Base-by-base conservation (phyloP, 2,329 filamentous ascomycete species). In the Cladorrhinum sp. region DNA sequence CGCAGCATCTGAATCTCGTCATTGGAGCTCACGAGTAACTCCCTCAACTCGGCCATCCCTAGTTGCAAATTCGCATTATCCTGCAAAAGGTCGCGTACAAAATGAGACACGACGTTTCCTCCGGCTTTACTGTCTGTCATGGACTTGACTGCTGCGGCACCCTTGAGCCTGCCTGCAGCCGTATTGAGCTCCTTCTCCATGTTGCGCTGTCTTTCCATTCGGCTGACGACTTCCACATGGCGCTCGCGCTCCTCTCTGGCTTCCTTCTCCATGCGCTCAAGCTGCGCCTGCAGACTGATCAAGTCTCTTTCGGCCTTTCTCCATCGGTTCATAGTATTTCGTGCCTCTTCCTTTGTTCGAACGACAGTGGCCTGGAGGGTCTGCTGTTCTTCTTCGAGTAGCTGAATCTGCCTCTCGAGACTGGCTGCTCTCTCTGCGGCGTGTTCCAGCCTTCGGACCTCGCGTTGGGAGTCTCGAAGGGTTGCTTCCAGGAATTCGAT, bases 21-120 rank as follows among this genome's bases (percentile, higher is more conserved):
- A 70, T 98, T 96, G 2, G 93, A 96, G 71, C 85, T 92, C 69
- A 92, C 84, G 22, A 99, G 81, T 86, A 99, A 88, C 72, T 96
- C 93, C 18, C 93, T 84, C 52, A 99, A 78, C 76, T 99, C 95
- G 56, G 93, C 85, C 62, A 98, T 96, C 16, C 92, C 92, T 64
- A 95, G 83, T 73, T 99, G 95, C 50, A 99, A 78, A 67, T 92
- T 96, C 9, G 93, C 92, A 71, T 99, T 99, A 73, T 99, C 95
- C 69, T 96, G 89, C 18, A 99, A 79, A 59, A 99, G 90, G 72
- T 98, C 95, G 67, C 93, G 92, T 59, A 99, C 95, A 68, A 99
- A 98, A 71, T 96, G 91, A 20, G 91, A 93, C n/a, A 98, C 91
- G 38, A 96, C 91, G 60, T 80, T 87, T 63, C 81, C 85, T 9